These are phyloP conservation scores for Eucalyptus coolabah DNA, from an alignment of 345 rosid species.

Conservation along the genomic window DNA sequence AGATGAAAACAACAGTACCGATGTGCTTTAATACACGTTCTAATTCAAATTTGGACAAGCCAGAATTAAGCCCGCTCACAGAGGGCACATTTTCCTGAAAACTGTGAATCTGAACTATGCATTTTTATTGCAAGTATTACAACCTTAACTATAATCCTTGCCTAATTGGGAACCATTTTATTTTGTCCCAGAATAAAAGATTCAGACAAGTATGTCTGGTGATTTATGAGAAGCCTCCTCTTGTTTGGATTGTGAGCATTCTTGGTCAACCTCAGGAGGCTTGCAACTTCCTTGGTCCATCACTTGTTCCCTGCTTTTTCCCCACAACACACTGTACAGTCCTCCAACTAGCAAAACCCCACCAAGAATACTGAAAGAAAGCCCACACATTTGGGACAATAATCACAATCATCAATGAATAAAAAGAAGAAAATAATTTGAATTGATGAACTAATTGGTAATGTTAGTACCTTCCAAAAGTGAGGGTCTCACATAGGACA, in stretches of 20 bases:
- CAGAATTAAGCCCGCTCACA: background rate
- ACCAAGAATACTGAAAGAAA: slow-evolving; percentile 48
- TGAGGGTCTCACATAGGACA: slow-evolving; percentile 50
- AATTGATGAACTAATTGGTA: background rate
- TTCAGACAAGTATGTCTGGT: background rate
- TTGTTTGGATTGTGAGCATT: background rate
- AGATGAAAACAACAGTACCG: background rate
- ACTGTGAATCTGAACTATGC: background rate
- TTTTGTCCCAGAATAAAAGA: background rate
- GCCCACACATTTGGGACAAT: background rate
- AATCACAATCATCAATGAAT: background rate
- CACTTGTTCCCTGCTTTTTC: slow-evolving; percentile 50
- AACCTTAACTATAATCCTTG: background rate
- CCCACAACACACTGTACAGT: slow-evolving; percentile 82
- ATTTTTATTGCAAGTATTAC: background rate
- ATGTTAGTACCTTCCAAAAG: slow-evolving; percentile 54
- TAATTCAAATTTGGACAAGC: background rate
- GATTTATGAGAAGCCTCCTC: background rate
- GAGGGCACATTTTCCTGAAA: background rate
- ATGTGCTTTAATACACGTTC: background rate
- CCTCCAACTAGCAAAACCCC: slow-evolving; percentile 62
- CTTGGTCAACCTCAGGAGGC: background rate
- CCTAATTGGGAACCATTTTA: background rate
- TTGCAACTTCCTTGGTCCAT: background rate
- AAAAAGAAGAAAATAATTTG: background rate